Conservation (phyloP, 345 rosid species). For the Populus euphratica region DNA sequence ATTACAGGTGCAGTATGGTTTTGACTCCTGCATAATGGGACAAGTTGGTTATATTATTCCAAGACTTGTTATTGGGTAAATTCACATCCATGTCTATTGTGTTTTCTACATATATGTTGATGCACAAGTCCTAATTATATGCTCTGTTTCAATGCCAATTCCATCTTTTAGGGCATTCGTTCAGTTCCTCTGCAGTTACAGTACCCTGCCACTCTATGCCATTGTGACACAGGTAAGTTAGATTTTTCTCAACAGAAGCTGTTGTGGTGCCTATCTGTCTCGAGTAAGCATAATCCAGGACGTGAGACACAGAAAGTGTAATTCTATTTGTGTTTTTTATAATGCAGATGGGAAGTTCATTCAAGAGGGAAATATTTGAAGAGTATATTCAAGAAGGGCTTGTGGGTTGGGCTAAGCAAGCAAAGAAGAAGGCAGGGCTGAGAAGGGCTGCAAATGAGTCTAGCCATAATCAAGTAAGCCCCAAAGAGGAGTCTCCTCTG, state of each 20-base stretch:
- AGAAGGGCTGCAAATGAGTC: constrained; percentile 40
- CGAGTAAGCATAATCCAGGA: background rate
- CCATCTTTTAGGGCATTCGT: constrained; percentile 42
- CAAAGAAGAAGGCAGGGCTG: constrained; percentile 42
- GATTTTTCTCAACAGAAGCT: background rate
- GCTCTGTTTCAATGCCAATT: background rate
- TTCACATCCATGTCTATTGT: background rate
- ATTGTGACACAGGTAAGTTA: constrained; percentile 69
- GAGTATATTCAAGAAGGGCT: constrained; percentile 61
- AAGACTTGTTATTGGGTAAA: constrained; percentile 70
- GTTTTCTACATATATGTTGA: background rate
- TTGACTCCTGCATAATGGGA: constrained; percentile 79
- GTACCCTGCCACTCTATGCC: constrained; percentile 87
- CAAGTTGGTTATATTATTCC: constrained; percentile 51
- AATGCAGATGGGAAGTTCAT: constrained; percentile 83
- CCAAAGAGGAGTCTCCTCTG: constrained; percentile 12
- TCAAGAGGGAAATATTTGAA: constrained; percentile 66
- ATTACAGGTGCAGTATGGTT: constrained; percentile 61
- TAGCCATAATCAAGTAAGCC: constrained; percentile 9
- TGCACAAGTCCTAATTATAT: background rate
- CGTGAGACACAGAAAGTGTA: background rate
- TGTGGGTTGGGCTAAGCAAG: constrained; percentile 66
- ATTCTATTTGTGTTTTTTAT: background rate
- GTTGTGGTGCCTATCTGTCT: too few relatives aligned
- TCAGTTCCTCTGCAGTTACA: constrained; percentile 79